Evolutionary conservation across 2,329 filamentous ascomycete genomes (phyloP).

Genomic region (Daldinia sp.): DNA sequence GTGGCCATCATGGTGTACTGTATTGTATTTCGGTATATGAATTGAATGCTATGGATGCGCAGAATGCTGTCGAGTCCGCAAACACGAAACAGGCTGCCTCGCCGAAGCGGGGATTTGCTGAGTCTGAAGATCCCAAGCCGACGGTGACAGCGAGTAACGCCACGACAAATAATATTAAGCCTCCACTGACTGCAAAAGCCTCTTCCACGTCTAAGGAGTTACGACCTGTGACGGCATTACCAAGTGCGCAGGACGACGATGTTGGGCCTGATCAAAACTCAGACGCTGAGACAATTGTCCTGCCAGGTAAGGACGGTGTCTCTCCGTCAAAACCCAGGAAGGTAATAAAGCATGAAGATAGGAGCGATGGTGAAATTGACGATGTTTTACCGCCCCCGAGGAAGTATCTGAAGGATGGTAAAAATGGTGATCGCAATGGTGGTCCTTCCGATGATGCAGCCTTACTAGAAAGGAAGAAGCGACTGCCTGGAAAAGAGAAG

Average conservation of each 20-base stretch:
- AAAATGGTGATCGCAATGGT: constrained; percentile 47
- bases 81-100: constrained; percentile 70
- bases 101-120: constrained; percentile 59
- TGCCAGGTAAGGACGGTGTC: constrained; percentile 73
- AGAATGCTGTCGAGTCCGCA: constrained; percentile 74
- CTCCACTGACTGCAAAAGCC: constrained; percentile 42
- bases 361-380: constrained; percentile 67
- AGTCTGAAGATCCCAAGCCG: constrained; percentile 53
- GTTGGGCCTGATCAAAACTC: constrained; percentile 70
- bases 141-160: constrained; percentile 45
- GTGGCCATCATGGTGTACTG: constrained; percentile 71
- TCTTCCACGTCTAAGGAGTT: constrained; percentile 50
- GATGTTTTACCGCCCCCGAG: constrained; percentile 50
- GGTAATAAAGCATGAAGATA: constrained; percentile 73
- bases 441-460: constrained; percentile 53
- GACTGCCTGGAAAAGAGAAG: constrained; percentile 59
- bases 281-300: constrained; percentile 78
- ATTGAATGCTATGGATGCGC: constrained; percentile 77
- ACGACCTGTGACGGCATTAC: constrained; percentile 47
- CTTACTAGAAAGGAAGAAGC: constrained; percentile 64
- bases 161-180: constrained; percentile 43
- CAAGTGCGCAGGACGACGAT: constrained; percentile 58
- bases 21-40: constrained; percentile 59
- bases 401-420: constrained; percentile 54
- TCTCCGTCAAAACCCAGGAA: constrained; percentile 74